These are phyloP conservation scores for Corymbia maculata DNA, from an alignment of 345 rosid species.

Conservation along the genomic window DNA sequence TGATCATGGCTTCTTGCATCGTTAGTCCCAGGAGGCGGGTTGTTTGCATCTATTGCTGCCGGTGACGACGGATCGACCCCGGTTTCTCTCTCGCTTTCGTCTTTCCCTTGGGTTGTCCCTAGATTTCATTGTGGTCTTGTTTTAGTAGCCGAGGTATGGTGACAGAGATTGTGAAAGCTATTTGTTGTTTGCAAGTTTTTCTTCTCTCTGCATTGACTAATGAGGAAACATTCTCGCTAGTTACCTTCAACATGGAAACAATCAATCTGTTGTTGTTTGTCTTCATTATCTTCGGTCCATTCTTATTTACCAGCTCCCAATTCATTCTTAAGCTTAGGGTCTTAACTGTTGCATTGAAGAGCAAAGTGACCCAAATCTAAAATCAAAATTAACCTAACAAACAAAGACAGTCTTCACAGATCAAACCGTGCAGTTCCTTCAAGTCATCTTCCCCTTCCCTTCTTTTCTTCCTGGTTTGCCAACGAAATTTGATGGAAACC, in stretches of 20 bases:
- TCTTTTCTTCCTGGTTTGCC: neutral
- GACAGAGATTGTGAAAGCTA: neutral
- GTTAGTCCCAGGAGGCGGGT: slow-evolving; percentile 12
- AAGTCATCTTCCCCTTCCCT: neutral
- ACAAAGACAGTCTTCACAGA: neutral
- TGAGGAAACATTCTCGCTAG: neutral
- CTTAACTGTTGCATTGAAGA: neutral
- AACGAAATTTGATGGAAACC: neutral
- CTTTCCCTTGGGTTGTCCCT: neutral
- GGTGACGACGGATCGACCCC: neutral
- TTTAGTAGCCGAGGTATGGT: neutral
- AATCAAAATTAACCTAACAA: neutral
- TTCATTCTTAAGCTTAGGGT: neutral
- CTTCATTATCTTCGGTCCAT: neutral
- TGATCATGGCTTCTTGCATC: slow-evolving; percentile 21
- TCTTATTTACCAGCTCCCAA: neutral
- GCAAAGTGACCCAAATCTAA: neutral
- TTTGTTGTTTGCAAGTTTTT: neutral
- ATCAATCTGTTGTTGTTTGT: neutral
- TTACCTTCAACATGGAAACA: neutral
- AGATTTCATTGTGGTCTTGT: neutral
- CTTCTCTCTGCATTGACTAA: neutral
- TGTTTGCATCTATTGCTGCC: slow-evolving; percentile 2
- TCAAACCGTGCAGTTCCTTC: neutral
- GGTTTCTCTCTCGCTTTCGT: neutral